These are phyloP conservation scores for Delphinella strobiligena DNA, from an alignment of 2,329 filamentous ascomycete species.

Conservation along the genomic window DNA sequence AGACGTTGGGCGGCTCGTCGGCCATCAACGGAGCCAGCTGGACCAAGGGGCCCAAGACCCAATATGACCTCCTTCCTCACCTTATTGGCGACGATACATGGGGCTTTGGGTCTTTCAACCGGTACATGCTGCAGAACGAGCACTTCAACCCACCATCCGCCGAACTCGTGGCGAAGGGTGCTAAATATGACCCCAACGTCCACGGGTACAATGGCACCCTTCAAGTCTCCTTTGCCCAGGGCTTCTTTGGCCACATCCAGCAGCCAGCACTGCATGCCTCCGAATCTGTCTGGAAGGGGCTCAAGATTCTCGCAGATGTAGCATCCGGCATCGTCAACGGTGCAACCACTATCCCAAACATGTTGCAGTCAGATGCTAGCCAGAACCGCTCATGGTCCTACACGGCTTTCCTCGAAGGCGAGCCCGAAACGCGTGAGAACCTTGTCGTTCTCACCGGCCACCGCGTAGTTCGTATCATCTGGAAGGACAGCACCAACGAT, in stretches of 20 bases:
- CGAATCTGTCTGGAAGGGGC: conserved; percentile 11
- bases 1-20: conserved; percentile 16
- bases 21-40: conserved; percentile 17
- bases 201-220: conserved; percentile 14
- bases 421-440: conserved; percentile 14
- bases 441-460: conserved; percentile 16
- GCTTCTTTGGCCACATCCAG: conserved; percentile 16
- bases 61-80: conserved; percentile 17
- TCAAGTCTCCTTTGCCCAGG: conserved; percentile 14
- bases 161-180: conserved; percentile 12
- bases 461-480: conserved; percentile 15
- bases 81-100: conserved; percentile 17
- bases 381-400: conserved; percentile 17
- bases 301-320: conserved; percentile 11
- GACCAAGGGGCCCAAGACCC: conserved; percentile 17
- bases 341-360: conserved; percentile 16
- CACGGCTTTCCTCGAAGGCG: conserved; percentile 15
- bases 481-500: conserved; percentile 6
- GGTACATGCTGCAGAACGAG: conserved; percentile 16
- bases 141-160: conserved; percentile 14
- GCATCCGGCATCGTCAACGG: conserved; percentile 15
- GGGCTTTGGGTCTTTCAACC: conserved; percentile 15
- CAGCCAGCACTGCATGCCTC: conserved; percentile 14
- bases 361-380: conserved; percentile 12
- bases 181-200: conserved; percentile 8